Base-by-base conservation (phyloP, 2,329 filamentous ascomycete genomes). In the Diaporthe sp. region DNA sequence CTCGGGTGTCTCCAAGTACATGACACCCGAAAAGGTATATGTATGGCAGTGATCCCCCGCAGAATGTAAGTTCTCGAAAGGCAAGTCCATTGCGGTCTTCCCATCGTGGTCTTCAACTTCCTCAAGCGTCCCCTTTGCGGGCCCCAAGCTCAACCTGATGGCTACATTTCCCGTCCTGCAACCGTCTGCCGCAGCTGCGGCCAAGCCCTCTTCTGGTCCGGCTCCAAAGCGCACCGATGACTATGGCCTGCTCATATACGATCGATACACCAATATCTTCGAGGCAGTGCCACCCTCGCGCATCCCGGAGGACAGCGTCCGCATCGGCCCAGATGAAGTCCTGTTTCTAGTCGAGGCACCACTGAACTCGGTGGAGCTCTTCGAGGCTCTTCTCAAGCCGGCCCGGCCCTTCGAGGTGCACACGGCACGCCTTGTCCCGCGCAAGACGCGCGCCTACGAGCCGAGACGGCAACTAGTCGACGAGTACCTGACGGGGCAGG, bases 211-310 rank as follows among this genome's bases (percentile, higher is more conserved):
- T 12, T 53, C 71, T 15, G 58, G 42, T 6, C 12, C 58, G 10
- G 39, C 58, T 34, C n/a, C 72, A 6, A 68, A 73, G 72, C 44
- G 47, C 13, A 20, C 37, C 12, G 63, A 74, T 25, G 61, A 68
- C 72, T 70, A 53, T 25, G 72, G 72, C 31, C 53, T 74, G 39
- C 72, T 74, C 51, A 74, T 74, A 44, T 74, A 74, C 51, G 72
- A 74, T 22, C 63, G 72, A 10, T 74, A 74, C 51, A 70, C 72
- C 72, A 74, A 47, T 37, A 70, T 74, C 31, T 74, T 74, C 63
- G 72, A 74, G 9, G 25, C 72, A 31, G 61, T 70, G 20, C 6
- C 22, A 9, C 72, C 72, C 4, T 47, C 39, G 3, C 44, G 42
- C 51, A 44, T 74, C 22, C 72, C 72, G 6, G 63, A 74, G 9